These are phyloP conservation scores for Massospora cicadina DNA, from an alignment of 371 early-diverging fungal species.

Conservation along the genomic window DNA sequence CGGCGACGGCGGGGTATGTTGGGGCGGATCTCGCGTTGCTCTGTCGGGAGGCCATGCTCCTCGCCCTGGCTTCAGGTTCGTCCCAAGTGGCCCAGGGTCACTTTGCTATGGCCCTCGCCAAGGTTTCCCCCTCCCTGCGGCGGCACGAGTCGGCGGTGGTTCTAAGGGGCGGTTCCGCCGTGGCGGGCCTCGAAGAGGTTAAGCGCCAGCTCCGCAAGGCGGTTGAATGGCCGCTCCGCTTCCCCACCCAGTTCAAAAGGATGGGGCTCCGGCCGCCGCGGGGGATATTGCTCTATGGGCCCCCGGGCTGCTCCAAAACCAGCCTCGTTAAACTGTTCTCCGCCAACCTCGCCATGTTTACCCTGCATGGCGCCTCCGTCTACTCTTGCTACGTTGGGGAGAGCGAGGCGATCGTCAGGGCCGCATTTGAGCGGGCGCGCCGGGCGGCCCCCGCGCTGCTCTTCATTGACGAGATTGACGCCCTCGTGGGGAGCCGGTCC, in stretches of 20 bases:
- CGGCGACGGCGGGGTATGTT: conserved; percentile 95
- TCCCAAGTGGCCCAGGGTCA: no score
- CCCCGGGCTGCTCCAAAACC: conserved; percentile 97
- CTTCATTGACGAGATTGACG: conserved; percentile 97
- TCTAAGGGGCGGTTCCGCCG: no score
- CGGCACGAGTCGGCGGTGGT: no score
- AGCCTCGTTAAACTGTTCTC: conserved; percentile 60
- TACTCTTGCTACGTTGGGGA: conserved; percentile 91
- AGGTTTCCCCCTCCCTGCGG: no score
- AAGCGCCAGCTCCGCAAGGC: conserved; percentile 80
- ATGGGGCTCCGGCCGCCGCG: conserved; percentile 69
- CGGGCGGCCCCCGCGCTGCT: conserved; percentile 78
- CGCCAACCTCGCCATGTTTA: conserved; percentile 59
- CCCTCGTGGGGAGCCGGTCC: conserved; percentile 75
- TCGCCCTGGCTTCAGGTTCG: no score
- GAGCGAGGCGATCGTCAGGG: conserved; percentile 65
- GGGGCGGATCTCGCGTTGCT: conserved; percentile 86
- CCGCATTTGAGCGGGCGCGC: conserved; percentile 71
- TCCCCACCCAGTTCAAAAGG: conserved; percentile 45
- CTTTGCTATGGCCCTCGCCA: no score
- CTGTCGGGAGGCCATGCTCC: no score
- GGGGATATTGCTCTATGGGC: conserved; percentile 91
- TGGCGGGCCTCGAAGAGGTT: conserved; percentile 88
- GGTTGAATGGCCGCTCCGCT: conserved; percentile 86
- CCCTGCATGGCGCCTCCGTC: conserved; percentile 76